A percentile compares a stretch with the other conserved stretches of the same genome.
Conservation (phyloP, 768 basidiomycete genomes). For the Floccularia luteovirens region DNA sequence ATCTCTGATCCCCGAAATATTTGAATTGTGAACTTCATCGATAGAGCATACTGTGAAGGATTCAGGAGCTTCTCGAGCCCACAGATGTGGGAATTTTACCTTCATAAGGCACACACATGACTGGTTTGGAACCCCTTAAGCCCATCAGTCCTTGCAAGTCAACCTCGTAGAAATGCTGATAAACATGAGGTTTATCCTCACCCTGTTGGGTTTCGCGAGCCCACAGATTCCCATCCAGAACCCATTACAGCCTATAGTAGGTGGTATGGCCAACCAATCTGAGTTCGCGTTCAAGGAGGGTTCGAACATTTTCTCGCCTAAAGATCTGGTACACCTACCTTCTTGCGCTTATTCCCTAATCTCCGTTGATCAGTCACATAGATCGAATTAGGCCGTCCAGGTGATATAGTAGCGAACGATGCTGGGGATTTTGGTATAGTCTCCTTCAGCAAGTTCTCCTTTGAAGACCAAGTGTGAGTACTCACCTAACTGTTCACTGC, state of each 20-base stretch:
- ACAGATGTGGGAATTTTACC: no score
- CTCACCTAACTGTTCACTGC: not conserved
- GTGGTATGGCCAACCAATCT: constrained; percentile 13
- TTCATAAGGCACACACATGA: no score
- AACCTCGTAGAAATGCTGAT: no score
- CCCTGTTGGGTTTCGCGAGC: constrained; percentile 42
- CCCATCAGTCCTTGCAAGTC: no score
- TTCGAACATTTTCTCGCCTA: constrained; percentile 57
- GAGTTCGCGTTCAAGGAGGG: constrained; percentile 56
- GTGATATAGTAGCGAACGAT: constrained; percentile 56
- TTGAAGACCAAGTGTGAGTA: constrained; percentile 67
- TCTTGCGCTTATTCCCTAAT: not conserved
- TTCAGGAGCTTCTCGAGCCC: no score
- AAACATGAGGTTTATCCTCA: constrained; percentile 48
- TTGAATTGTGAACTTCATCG: no score
- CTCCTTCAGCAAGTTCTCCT: constrained; percentile 59
- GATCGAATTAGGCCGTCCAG: constrained; percentile 61
- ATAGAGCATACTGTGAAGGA: no score
- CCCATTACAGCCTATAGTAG: constrained; percentile 10
- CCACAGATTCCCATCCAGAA: constrained; percentile 42
- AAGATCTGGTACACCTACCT: constrained; percentile 39
- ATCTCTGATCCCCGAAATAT: no score
- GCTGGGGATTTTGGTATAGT: constrained; percentile 64
- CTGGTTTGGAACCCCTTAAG: no score
- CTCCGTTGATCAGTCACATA: constrained; percentile 8